Evolutionary conservation across 169 alveolate genomes (phyloP).

Genomic region (Plasmodium reichenowi): DNA sequence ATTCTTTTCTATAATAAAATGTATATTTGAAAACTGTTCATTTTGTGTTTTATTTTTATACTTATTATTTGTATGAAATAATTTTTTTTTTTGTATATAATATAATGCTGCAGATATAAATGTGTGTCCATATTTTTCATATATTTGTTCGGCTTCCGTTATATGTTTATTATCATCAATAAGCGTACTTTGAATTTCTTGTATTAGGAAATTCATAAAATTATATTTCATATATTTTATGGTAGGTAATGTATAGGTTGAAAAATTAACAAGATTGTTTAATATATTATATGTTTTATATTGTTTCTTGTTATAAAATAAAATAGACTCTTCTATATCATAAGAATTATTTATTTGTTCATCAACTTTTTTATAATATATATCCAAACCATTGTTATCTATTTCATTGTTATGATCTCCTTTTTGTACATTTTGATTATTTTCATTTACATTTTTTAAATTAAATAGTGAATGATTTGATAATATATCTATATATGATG

Average conservation of each 20-base stretch:
- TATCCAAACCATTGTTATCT: background rate
- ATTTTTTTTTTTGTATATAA: conserved; percentile 67
- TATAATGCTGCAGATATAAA: conserved; percentile 74
- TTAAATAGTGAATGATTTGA: background rate
- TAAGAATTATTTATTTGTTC: background rate
- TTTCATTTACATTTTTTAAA: background rate
- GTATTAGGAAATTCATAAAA: conserved; percentile 47
- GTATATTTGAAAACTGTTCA: conserved; percentile 7
- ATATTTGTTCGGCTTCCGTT: conserved; percentile 56
- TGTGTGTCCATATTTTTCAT: conserved; percentile 49
- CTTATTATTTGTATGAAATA: conserved; percentile 25
- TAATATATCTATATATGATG: conserved; percentile 30
- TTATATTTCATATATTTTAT: conserved; percentile 27
- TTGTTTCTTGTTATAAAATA: conserved; percentile 56
- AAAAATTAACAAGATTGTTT: conserved; percentile 32
- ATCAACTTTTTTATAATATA: too few relatives aligned
- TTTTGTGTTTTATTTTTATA: conserved; percentile 20
- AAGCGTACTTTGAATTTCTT: conserved; percentile 37
- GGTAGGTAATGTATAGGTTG: conserved; percentile 36
- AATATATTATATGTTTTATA: conserved; percentile 39
- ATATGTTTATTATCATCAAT: conserved; percentile 52
- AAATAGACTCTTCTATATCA: conserved; percentile 28
- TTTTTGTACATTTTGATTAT: background rate
- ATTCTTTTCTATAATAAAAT: conserved; percentile 62
- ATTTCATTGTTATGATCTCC: background rate